Evolutionary conservation across 75 land plant species (phyloP).

Genomic region (Selaginella moellendorffii): DNA sequence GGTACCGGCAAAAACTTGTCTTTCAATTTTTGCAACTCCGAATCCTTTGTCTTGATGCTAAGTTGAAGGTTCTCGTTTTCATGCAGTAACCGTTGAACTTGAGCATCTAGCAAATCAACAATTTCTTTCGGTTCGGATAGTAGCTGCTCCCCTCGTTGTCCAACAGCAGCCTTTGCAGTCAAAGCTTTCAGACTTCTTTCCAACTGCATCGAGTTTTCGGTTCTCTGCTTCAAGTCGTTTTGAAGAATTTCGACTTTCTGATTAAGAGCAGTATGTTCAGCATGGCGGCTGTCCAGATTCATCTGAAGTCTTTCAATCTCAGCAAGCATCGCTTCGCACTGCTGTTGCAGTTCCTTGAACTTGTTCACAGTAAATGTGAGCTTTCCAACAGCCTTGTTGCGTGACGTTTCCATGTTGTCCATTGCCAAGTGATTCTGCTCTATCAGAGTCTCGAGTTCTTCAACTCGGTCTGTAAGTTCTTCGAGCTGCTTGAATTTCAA

Average conservation of each 20-base stretch:
- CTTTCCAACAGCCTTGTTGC: slow-evolving; percentile 49
- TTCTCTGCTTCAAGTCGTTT: neutral
- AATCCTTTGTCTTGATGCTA: neutral
- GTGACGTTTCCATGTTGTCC: slow-evolving; percentile 54
- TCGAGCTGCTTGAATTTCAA: slow-evolving; percentile 58
- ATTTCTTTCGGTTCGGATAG: neutral
- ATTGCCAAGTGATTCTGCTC: slow-evolving; percentile 38
- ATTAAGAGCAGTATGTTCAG: slow-evolving; percentile 18
- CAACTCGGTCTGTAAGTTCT: slow-evolving; percentile 27
- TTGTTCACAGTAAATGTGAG: slow-evolving; percentile 60
- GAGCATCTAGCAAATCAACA: neutral
- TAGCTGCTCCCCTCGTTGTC: neutral
- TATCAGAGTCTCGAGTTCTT: slow-evolving; percentile 38
- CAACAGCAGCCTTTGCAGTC: neutral
- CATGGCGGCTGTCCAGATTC: slow-evolving; percentile 53
- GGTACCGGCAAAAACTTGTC: neutral
- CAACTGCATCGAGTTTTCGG: neutral
- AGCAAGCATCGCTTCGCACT: slow-evolving; percentile 56
- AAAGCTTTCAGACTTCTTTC: neutral
- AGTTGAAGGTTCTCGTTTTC: neutral
- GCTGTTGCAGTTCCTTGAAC: slow-evolving; percentile 59
- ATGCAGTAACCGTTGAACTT: neutral
- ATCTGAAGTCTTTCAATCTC: slow-evolving; percentile 78
- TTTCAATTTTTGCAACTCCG: neutral
- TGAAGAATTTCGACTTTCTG: slow-evolving; percentile 11